These are phyloP conservation scores for Psilocybe mexicana DNA, from an alignment of 1,284 basidiomycete species.

Conservation along the genomic window DNA sequence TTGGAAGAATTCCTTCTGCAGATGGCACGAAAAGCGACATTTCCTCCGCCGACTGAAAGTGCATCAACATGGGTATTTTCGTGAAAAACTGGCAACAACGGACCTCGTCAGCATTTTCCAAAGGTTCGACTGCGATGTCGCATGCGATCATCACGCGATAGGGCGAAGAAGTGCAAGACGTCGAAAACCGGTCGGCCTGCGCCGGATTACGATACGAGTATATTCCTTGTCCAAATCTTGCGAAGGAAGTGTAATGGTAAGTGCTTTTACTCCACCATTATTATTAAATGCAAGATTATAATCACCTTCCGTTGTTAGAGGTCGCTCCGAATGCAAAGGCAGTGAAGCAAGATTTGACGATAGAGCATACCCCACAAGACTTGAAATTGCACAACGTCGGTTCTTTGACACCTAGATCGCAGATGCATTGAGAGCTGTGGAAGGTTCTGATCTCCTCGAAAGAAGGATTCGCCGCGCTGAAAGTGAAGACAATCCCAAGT, in stretches of 20 bases:
- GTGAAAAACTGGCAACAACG: constrained; percentile 14
- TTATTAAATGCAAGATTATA: neutral
- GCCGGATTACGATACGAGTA: constrained; percentile 60
- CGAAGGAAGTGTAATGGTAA: neutral
- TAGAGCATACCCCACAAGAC: constrained; percentile 63
- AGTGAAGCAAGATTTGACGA: constrained; percentile 55
- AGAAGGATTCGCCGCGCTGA: constrained; percentile 27
- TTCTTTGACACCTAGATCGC: constrained; percentile 58
- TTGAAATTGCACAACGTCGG: constrained; percentile 50
- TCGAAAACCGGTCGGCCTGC: constrained; percentile 54
- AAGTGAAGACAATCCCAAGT: neutral
- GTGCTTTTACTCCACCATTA: neutral
- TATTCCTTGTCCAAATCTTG: constrained; percentile 57
- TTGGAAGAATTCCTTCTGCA: constrained; percentile 48
- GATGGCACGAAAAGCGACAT: constrained; percentile 44
- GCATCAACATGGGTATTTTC: constrained; percentile 6
- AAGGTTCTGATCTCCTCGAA: constrained; percentile 52
- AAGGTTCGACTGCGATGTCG: constrained; percentile 47
- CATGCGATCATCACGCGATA: constrained; percentile 64
- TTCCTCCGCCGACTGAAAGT: constrained; percentile 29
- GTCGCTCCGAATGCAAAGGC: constrained; percentile 53
- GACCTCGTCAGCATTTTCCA: constrained; percentile 29
- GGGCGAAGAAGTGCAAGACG: constrained; percentile 61
- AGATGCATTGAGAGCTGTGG: constrained; percentile 63
- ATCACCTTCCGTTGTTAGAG: constrained; percentile 53